Evolutionary conservation across 2,329 filamentous ascomycete genomes (phyloP), one percentile per base, ranked within the genome.

Genomic region (Claviceps sp.): DNA sequence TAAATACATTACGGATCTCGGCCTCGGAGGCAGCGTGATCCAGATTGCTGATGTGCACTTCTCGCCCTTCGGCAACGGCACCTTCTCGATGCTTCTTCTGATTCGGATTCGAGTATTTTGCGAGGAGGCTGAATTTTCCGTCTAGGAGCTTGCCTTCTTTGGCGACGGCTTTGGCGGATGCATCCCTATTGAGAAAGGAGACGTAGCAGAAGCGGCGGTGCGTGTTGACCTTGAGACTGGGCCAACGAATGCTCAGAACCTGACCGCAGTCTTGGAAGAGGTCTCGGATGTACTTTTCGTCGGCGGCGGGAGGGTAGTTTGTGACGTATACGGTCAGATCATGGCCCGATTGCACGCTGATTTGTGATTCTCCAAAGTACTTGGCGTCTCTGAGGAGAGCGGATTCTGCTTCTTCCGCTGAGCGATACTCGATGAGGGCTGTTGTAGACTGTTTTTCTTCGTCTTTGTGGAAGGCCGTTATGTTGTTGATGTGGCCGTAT

Each of bases 121-220:
- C 86, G 42, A 83, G 69, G 1, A 98, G 74, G 58, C 77, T 82
- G 58, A 83, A 82, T 30, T 79, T 77, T 26, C 80, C 81, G 24
- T 84, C 85, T 0, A 95, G 68, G 22, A 82, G 65, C 52, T 76
- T 82, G 26, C 85, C 85, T 61, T 96, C 77, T 48, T 95, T 77
- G 54, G 79, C 70, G 0, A 83, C 84, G 1, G 90, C 90, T 48
- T 78, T 80, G 41, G 80, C 75, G 0, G 89, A 87, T 50, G 79
- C 78, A n/a, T 76, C 74, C 2, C 77, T 68, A 36, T 81, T 80
- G 47, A 82, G 77, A 64, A 96, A 96, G n/a, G 94, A 88, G 6
- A 96, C 76, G 66, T 98, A 98, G 71, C 90, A 96, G 70, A 98
- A 98, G 24, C 93, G 85, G 36, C 93, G 87, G 59, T 87, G 84